phyloP scores from a whole-genome alignment of 2,329 filamentous ascomycete genomes.

The Microsporum canis region DNA sequence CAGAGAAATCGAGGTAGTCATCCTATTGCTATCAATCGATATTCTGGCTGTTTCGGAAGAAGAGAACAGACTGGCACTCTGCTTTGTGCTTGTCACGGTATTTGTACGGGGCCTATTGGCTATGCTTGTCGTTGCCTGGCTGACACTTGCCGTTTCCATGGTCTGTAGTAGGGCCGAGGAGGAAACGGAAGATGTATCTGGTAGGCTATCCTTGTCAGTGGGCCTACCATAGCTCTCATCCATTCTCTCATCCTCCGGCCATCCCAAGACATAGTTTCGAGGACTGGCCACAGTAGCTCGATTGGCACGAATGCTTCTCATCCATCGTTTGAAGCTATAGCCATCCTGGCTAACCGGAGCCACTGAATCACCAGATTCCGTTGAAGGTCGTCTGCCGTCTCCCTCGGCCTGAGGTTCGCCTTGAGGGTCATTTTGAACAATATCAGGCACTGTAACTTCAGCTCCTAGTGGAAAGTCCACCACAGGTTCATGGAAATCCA shows the following conservation, averaged over 20 bases:
- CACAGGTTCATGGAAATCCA: background rate
- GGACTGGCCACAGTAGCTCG: slow-evolving; percentile 13
- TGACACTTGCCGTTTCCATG: slow-evolving; percentile 66
- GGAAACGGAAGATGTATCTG: slow-evolving; percentile 55
- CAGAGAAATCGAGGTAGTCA: slow-evolving; percentile 36
- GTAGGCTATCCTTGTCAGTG: slow-evolving; percentile 24
- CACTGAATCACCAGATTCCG: background rate
- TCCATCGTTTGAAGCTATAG: slow-evolving; percentile 29
- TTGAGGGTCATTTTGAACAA: slow-evolving; percentile 4
- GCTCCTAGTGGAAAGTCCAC: slow-evolving; percentile 6
- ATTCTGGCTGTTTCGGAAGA: slow-evolving; percentile 55
- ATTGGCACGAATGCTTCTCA: slow-evolving; percentile 26
- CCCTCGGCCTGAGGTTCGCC: background rate
- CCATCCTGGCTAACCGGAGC: background rate
- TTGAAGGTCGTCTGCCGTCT: background rate
- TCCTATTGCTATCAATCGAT: slow-evolving; percentile 47
- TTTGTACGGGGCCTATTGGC: slow-evolving; percentile 49
- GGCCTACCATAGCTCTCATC: slow-evolving; percentile 17
- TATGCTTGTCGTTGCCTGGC: slow-evolving; percentile 60
- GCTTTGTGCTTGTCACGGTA: slow-evolving; percentile 48
- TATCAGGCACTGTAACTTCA: background rate
- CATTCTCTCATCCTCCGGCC: slow-evolving; percentile 22
- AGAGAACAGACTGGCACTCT: slow-evolving; percentile 48
- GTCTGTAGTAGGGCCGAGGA: slow-evolving; percentile 72
- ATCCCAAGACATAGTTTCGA: slow-evolving; percentile 26